phyloP scores from a whole-genome alignment of 73 alveolate genomes.

The Effrenium voratum region DNA sequence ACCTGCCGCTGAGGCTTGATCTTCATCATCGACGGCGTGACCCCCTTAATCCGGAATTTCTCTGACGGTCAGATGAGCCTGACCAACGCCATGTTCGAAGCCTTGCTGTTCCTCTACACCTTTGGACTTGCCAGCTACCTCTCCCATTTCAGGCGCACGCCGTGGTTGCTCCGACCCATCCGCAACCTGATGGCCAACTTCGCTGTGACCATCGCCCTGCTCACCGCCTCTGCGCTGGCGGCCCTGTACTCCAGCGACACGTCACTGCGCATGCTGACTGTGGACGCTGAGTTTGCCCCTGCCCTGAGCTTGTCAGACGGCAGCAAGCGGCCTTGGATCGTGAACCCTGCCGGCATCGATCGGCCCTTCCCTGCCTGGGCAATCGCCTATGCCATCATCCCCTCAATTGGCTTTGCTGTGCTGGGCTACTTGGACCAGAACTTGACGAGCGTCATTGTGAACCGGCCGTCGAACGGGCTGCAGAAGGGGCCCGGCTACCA shows the following conservation, averaged over 20 bases:
- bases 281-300: slow-evolving; percentile 17
- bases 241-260: slow-evolving; percentile 24
- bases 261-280: slow-evolving; percentile 22
- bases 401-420: slow-evolving; percentile 67
- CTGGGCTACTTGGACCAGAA: slow-evolving; percentile 81
- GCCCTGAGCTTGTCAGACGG: slow-evolving; percentile 1
- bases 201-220: slow-evolving; percentile 40
- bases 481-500: not conserved
- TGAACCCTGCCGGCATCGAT: slow-evolving; percentile 40
- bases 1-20: no score
- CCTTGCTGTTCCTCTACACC: slow-evolving; percentile 13
- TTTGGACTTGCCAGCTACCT: slow-evolving; percentile 6
- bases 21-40: slow-evolving; percentile 61
- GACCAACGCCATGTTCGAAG: slow-evolving; percentile 16
- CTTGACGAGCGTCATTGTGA: slow-evolving; percentile 2
- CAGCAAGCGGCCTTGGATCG: slow-evolving; percentile 44
- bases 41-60: slow-evolving; percentile 11
- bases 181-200: slow-evolving; percentile 66
- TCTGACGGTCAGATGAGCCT: not conserved
- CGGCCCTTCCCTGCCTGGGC: slow-evolving; percentile 48
- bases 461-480: not conserved
- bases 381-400: slow-evolving; percentile 34
- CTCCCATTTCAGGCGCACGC: slow-evolving; percentile 32
- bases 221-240: slow-evolving; percentile 45
- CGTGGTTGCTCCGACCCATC: slow-evolving; percentile 36